Conservation (phyloP, 768 basidiomycete species). For the Leccinum ochraceum region DNA sequence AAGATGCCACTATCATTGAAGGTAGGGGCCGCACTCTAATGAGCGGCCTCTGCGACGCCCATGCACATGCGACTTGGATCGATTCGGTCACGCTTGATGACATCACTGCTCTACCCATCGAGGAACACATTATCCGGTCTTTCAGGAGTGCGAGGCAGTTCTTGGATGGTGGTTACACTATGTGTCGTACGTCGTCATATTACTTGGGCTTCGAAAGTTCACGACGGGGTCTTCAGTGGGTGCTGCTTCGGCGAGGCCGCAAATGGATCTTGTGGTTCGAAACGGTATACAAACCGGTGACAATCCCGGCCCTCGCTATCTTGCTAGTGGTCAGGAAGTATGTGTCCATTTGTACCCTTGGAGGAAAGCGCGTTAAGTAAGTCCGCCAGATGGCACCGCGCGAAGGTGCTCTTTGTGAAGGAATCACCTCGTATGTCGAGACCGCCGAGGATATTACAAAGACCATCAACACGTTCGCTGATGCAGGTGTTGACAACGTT, state of each 20-base stretch:
- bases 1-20: slow-evolving; percentile 26
- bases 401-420: slow-evolving; percentile 32
- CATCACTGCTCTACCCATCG: slow-evolving; percentile 29
- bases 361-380: slow-evolving; percentile 1
- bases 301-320: slow-evolving; percentile 38
- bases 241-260: slow-evolving; percentile 36
- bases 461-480: slow-evolving; percentile 27
- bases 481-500: slow-evolving; percentile 25
- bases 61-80: slow-evolving; percentile 36
- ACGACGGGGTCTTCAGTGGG: slow-evolving; percentile 24
- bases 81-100: slow-evolving; percentile 34
- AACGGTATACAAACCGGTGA: slow-evolving; percentile 37
- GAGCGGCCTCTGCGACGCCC: slow-evolving; percentile 39
- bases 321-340: slow-evolving; percentile 39
- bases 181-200: slow-evolving; percentile 31
- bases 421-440: slow-evolving; percentile 36
- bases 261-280: slow-evolving; percentile 35
- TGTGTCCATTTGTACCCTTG: not conserved
- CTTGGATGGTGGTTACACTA: slow-evolving; percentile 39
- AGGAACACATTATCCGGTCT: slow-evolving; percentile 36
- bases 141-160: slow-evolving; percentile 34
- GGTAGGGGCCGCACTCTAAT: slow-evolving; percentile 37
- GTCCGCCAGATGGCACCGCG: slow-evolving; percentile 30
- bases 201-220: not conserved
- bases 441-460: slow-evolving; percentile 30